A percentile compares a stretch with the other conserved stretches of the same genome.
Conservation (phyloP, 2,329 filamentous ascomycete genomes). For the Pseudocercospora vitis region DNA sequence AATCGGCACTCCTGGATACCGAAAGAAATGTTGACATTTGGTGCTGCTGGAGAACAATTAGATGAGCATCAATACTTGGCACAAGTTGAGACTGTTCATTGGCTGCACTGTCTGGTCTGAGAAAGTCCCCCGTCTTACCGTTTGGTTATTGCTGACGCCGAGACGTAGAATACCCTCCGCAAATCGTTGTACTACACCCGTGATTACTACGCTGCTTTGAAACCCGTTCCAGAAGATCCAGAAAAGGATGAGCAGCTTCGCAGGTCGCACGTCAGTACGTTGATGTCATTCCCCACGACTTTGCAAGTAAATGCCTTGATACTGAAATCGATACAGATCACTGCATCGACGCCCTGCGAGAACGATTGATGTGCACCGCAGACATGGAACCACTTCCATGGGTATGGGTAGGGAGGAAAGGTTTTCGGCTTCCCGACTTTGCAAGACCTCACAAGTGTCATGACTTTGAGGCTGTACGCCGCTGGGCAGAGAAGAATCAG, state of each 20-base stretch:
- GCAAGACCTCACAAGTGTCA: slow-evolving; percentile 8
- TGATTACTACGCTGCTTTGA: background rate
- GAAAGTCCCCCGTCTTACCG: too few relatives aligned
- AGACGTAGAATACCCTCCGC: background rate
- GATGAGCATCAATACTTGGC: background rate
- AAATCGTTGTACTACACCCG: background rate
- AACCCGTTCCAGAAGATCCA: background rate
- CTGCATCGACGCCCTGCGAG: slow-evolving; percentile 13
- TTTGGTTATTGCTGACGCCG: too few relatives aligned
- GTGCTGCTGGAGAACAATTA: background rate
- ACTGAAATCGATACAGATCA: too few relatives aligned
- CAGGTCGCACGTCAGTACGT: background rate
- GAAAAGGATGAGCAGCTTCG: background rate
- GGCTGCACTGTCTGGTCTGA: background rate
- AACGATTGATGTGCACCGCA: slow-evolving; percentile 12
- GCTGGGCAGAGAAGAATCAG: slow-evolving; percentile 5
- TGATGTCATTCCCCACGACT: too few relatives aligned
- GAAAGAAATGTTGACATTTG: background rate
- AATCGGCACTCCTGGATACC: background rate
- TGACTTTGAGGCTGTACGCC: slow-evolving; percentile 7
- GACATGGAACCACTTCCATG: slow-evolving; percentile 7
- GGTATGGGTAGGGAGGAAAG: slow-evolving; percentile 3
- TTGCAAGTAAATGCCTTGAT: too few relatives aligned
- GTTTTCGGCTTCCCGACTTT: slow-evolving; percentile 6
- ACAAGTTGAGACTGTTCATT: background rate